phyloP scores from a whole-genome alignment of 768 basidiomycete species.

The Podaxis mareebaensis region DNA sequence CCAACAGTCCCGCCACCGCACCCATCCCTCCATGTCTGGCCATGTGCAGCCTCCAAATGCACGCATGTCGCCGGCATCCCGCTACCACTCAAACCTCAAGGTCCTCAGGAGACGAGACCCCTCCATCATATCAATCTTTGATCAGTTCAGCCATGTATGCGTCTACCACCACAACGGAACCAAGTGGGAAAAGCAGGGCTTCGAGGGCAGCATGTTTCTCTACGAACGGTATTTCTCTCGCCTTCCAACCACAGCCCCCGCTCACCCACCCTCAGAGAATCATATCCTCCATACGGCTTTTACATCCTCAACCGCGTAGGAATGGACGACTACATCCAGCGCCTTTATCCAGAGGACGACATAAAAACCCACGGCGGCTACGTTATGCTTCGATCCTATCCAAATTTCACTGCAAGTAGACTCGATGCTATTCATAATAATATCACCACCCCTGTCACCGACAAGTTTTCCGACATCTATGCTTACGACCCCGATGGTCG shows the following conservation, averaged over 20 bases:
- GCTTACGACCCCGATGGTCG: constrained; percentile 43
- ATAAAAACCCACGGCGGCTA: constrained; percentile 62
- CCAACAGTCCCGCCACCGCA: constrained; percentile 16
- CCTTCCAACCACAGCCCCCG: background rate
- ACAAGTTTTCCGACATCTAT: constrained; percentile 55
- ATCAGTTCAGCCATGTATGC: constrained; percentile 88
- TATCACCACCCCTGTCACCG: constrained; percentile 21
- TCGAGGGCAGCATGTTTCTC: constrained; percentile 87
- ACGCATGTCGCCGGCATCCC: constrained; percentile 64
- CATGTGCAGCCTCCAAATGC: constrained; percentile 24
- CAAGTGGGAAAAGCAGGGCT: constrained; percentile 83
- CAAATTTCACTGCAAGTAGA: constrained; percentile 60
- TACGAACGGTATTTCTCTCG: constrained; percentile 70
- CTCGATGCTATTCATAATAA: constrained; percentile 35
- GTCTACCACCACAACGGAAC: constrained; percentile 72
- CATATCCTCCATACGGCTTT: constrained; percentile 82
- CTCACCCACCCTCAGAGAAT: constrained; percentile 46
- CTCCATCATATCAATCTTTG: constrained; percentile 76
- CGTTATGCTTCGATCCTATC: constrained; percentile 73
- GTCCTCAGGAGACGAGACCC: constrained; percentile 79
- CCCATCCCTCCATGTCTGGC: constrained; percentile 35
- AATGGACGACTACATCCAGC: constrained; percentile 74
- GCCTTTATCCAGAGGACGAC: constrained; percentile 78
- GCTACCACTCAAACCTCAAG: constrained; percentile 79
- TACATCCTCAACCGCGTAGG: constrained; percentile 84